Conservation (phyloP, 1,139 yeast genomes). For the Meyerozyma sp. region DNA sequence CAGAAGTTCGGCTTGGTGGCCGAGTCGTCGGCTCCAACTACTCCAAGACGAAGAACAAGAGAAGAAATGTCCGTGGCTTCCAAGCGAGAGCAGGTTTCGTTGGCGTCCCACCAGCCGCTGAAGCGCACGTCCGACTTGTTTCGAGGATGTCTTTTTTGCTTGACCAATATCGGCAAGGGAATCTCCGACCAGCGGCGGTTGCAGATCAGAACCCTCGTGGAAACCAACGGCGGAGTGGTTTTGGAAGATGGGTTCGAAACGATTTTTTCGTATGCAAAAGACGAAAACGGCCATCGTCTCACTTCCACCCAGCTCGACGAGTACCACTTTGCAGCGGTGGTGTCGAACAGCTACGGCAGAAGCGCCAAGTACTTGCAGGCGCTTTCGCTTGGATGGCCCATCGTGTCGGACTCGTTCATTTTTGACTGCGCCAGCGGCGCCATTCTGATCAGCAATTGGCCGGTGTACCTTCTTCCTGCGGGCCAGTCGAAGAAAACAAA, state of each 20-base stretch:
- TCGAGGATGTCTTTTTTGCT: constrained; percentile 6
- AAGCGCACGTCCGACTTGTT: not conserved
- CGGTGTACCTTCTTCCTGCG: constrained; percentile 60
- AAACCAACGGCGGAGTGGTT: constrained; percentile 49
- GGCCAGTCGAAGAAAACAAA: constrained; percentile 49
- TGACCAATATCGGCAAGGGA: constrained; percentile 9
- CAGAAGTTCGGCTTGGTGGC: constrained; percentile 14
- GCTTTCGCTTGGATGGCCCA: constrained; percentile 88
- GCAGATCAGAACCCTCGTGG: constrained; percentile 30
- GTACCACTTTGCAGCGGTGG: constrained; percentile 56
- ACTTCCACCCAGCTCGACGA: constrained; percentile 11
- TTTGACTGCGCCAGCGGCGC: constrained; percentile 40
- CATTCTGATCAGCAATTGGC: constrained; percentile 33
- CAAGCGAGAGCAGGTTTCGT: not conserved
- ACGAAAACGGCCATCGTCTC: constrained; percentile 11
- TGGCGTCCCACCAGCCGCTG: not conserved
- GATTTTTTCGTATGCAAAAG: constrained; percentile 16
- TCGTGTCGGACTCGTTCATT: constrained; percentile 58
- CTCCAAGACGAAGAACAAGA: constrained; percentile 1
- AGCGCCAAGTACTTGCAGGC: constrained; percentile 80
- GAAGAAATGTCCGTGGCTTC: not conserved
- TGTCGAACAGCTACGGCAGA: constrained; percentile 54
- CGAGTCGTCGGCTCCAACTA: constrained; percentile 3
- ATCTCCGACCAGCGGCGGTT: constrained; percentile 28
- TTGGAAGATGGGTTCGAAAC: constrained; percentile 44